These are phyloP conservation scores for Phytophthora macrochlamydospora DNA, from an alignment of 352 stramenopile species.

Conservation along the genomic window DNA sequence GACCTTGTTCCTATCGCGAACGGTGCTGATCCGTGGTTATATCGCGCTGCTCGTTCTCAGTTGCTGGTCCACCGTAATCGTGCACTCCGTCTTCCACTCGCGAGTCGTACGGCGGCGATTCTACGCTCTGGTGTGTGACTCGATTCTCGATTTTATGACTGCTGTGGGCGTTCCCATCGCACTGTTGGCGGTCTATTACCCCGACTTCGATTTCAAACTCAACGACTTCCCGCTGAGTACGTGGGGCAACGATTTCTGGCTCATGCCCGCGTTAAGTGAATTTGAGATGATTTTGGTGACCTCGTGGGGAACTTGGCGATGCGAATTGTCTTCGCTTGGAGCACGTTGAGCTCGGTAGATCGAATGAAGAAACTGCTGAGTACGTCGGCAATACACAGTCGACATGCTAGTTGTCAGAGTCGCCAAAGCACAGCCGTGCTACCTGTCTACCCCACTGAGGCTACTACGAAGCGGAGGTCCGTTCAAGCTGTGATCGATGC, in stretches of 20 bases:
- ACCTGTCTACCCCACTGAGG: too few relatives aligned
- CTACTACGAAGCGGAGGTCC: too few relatives aligned
- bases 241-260: background rate
- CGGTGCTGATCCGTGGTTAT: background rate
- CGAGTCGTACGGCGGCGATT: background rate
- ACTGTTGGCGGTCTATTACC: background rate
- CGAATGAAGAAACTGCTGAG: too few relatives aligned
- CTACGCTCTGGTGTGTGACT: background rate
- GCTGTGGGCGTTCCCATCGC: background rate
- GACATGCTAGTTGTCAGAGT: too few relatives aligned
- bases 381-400: too few relatives aligned
- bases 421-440: too few relatives aligned
- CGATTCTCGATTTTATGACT: background rate
- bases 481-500: too few relatives aligned
- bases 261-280: background rate
- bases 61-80: background rate
- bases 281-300: background rate
- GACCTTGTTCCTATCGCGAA: background rate
- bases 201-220: background rate
- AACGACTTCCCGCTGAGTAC: background rate
- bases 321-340: conserved; percentile 25
- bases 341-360: conserved; percentile 14
- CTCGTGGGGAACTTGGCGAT: conserved; percentile 12
- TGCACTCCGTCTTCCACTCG: background rate
- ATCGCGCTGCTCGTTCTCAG: background rate